Conservation (phyloP, 2,329 filamentous ascomycete genomes). For the Diplodia sapinea region DNA sequence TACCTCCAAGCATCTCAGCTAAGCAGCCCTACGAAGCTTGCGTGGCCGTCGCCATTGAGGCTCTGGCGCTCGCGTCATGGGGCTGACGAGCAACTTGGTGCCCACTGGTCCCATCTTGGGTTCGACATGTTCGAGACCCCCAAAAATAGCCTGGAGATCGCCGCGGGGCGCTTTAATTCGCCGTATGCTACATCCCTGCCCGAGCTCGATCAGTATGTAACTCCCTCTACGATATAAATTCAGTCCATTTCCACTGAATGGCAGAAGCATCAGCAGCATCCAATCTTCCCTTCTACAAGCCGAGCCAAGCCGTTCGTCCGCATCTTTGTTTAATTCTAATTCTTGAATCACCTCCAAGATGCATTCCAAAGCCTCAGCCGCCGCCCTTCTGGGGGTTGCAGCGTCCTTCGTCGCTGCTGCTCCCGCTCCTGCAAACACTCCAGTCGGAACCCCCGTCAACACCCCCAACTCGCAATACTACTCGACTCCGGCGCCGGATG, state of each 20-base stretch:
- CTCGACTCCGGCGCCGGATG: not conserved
- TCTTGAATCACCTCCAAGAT: constrained; percentile 33
- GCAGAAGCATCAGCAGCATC: not conserved
- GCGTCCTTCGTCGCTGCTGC: constrained; percentile 37
- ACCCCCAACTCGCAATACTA: constrained; percentile 1
- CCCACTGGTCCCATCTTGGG: not conserved
- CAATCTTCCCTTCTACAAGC: not conserved
- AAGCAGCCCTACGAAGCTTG: constrained; percentile 18
- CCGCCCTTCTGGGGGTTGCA: constrained; percentile 32
- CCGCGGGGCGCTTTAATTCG: not conserved
- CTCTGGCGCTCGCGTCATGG: constrained; percentile 9
- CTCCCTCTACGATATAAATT: not conserved
- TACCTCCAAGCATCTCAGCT: constrained; percentile 14
- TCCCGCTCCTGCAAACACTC: constrained; percentile 38
- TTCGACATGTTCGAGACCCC: not conserved
- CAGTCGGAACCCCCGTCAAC: not conserved
- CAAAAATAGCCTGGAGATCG: not conserved
- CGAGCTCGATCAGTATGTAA: no score
- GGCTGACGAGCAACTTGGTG: not conserved
- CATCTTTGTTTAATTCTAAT: not conserved
- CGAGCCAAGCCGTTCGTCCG: not conserved
- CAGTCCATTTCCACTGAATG: not conserved
- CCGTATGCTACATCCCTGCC: no score
- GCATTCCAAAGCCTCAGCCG: constrained; percentile 37
- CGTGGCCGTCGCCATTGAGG: constrained; percentile 7